Evolutionary conservation across 345 rosid species (phyloP).

Genomic region (Moringa oleifera): DNA sequence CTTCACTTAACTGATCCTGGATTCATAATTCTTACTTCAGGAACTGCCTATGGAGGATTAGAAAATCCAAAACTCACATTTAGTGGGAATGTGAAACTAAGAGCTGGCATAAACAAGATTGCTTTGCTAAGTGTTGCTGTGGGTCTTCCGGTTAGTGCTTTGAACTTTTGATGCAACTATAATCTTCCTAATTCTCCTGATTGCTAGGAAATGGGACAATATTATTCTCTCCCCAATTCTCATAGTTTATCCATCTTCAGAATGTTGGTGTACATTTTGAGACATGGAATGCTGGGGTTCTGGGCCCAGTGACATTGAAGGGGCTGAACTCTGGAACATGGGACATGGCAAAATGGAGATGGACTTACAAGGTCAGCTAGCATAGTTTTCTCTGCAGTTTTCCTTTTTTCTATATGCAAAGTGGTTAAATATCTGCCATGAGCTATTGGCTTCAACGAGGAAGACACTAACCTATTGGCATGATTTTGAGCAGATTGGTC

Average conservation of each 20-base stretch:
- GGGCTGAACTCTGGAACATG: conserved; percentile 76
- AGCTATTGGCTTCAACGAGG: background rate
- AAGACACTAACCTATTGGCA: background rate
- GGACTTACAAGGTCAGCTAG: conserved; percentile 98
- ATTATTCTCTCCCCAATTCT: too few relatives aligned
- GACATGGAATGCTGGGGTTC: conserved; percentile 78
- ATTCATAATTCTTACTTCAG: conserved; percentile 28
- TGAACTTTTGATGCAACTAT: conserved; percentile 2
- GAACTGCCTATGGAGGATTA: conserved; percentile 64
- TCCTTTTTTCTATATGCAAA: conserved; percentile 6
- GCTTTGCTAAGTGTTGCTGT: conserved; percentile 69
- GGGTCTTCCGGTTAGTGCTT: conserved; percentile 77
- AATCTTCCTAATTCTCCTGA: background rate
- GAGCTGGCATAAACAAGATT: conserved; percentile 73
- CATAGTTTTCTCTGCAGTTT: background rate
- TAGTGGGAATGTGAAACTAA: conserved; percentile 58
- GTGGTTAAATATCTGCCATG: background rate
- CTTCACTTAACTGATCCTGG: background rate
- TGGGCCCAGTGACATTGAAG: conserved; percentile 68
- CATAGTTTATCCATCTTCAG: conserved; percentile 27
- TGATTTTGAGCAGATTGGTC: conserved; percentile 48
- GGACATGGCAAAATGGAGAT: conserved; percentile 79
- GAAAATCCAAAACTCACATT: conserved; percentile 56
- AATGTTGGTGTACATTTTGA: conserved; percentile 84
- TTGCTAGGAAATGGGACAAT: background rate